These are phyloP conservation scores for Centella asiatica DNA, from an alignment of 129 eudicot species.

Conservation along the genomic window DNA sequence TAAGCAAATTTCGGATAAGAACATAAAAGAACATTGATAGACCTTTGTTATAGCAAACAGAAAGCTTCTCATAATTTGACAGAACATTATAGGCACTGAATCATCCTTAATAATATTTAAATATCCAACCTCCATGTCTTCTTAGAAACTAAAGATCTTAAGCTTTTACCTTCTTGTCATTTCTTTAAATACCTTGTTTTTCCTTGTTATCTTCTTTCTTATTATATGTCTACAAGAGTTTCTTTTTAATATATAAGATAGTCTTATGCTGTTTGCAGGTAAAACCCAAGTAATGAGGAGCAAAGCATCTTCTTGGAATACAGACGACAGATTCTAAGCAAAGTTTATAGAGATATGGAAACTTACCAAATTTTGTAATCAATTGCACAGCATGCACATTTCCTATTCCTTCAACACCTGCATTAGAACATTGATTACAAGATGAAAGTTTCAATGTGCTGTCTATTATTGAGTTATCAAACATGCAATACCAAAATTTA, in stretches of 20 bases:
- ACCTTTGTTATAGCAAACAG: no score
- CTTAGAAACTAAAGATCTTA: neutral
- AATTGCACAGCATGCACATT: slow-evolving; percentile 78
- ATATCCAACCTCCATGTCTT: no score
- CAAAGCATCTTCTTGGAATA: no score
- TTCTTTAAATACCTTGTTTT: neutral
- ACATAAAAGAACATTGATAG: no score
- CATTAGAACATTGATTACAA: slow-evolving; percentile 18
- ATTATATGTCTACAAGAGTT: no score
- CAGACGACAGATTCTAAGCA: neutral
- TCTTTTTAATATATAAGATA: no score
- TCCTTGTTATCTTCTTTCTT: neutral
- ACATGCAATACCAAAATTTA: neutral
- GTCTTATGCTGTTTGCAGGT: no score
- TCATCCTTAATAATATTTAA: neutral
- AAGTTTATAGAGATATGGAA: neutral
- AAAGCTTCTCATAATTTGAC: no score
- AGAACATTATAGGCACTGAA: neutral
- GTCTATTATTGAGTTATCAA: neutral
- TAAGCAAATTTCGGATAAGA: no score
- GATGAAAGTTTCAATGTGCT: neutral
- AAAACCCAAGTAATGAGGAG: neutral
- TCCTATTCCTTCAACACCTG: slow-evolving; percentile 95
- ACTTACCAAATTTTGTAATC: slow-evolving; percentile 69
- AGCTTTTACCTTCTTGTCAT: neutral